Conservation (phyloP, 2,329 filamentous ascomycete species). For the Fusarium pilosicola region DNA sequence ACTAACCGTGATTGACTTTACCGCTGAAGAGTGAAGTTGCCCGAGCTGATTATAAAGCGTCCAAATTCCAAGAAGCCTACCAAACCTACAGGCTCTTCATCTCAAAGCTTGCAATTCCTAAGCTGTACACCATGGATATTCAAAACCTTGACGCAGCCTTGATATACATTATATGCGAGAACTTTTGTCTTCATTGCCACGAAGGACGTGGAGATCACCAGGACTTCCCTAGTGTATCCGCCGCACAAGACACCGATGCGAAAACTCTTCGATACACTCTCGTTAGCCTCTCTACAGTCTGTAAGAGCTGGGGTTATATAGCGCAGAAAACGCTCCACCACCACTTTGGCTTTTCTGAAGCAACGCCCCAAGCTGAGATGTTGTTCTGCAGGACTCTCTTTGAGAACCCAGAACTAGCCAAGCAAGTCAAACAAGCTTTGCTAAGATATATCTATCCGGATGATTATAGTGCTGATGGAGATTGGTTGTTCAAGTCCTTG, state of each 20-base stretch:
- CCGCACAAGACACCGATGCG: background rate
- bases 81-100: background rate
- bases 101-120: too few species aligned
- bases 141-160: background rate
- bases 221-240: background rate
- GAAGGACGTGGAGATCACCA: background rate
- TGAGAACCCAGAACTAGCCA: background rate
- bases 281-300: background rate
- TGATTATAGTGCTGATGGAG: background rate
- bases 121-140: background rate
- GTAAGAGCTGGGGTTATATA: background rate
- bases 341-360: background rate
- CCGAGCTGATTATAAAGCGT: background rate
- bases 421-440: background rate
- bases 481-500: background rate
- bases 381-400: background rate
- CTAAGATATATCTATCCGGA: background rate
- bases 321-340: constrained; percentile 14
- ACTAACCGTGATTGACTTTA: background rate
- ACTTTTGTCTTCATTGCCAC: background rate
- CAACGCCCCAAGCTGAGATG: accelerated
- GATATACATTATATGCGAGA: background rate
- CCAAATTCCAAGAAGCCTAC: background rate
- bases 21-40: background rate
- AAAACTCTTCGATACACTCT: background rate